phyloP scores from a whole-genome alignment of 2,329 filamentous ascomycete genomes.

The Aspergillus terreus region DNA sequence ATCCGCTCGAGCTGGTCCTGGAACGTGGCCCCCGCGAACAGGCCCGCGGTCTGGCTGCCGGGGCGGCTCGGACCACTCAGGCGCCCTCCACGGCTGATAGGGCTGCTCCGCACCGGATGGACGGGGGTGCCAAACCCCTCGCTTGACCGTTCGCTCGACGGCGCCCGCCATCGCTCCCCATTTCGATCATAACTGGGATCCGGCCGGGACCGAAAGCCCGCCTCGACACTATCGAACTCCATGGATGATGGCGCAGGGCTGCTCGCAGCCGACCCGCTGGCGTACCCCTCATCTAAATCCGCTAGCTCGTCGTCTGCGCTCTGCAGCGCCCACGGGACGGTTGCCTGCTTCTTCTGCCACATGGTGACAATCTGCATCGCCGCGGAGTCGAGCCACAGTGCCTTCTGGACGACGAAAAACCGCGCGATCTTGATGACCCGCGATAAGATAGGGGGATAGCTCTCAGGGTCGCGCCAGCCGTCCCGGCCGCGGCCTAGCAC shows the following conservation, averaged over 20 bases:
- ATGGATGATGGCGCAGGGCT: not conserved
- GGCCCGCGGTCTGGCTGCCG: no score
- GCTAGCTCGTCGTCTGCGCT: not conserved
- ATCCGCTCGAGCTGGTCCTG: slow-evolving; percentile 1
- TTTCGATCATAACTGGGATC: no score
- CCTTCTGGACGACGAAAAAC: slow-evolving; percentile 1
- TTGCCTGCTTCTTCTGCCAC: not conserved
- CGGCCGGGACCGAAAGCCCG: no score
- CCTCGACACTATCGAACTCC: no score
- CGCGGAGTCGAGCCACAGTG: not conserved
- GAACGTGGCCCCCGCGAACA: not conserved
- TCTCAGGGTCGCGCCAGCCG: not conserved
- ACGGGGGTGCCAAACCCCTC: not conserved
- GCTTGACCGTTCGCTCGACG: not conserved
- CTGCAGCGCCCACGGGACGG: not conserved
- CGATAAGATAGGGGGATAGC: not conserved
- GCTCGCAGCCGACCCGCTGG: not conserved
- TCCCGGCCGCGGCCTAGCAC: not conserved
- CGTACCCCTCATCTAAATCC: not conserved
- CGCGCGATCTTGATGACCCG: slow-evolving; percentile 1
- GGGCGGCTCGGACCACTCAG: no score
- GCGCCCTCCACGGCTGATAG: no score
- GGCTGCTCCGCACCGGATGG: not conserved
- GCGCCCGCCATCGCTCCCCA: no score
- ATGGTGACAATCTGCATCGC: not conserved